Percentiles rank a stretch among this genome's conserved stretches.
These are phyloP conservation scores for Blastomyces silverae DNA, from an alignment of 2,329 filamentous ascomycete species.

Conservation along the genomic window DNA sequence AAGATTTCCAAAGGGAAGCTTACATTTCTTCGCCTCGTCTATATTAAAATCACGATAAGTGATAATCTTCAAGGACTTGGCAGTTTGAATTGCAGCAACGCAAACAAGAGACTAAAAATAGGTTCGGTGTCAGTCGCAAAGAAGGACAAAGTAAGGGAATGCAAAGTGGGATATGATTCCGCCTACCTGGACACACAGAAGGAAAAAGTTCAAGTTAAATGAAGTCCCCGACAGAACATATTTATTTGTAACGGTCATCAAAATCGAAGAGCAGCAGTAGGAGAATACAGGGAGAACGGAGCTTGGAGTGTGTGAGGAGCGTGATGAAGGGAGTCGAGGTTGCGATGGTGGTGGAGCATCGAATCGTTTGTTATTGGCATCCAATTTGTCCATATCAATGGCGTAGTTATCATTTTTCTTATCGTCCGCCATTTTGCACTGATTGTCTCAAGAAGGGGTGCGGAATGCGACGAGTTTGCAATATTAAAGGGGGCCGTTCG, in stretches of 20 bases:
- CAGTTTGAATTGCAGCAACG: slow-evolving; percentile 71
- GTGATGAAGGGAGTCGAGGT: slow-evolving; percentile 29
- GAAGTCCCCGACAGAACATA: slow-evolving; percentile 85
- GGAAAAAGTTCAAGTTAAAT: slow-evolving; percentile 92
- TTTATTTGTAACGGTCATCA: slow-evolving; percentile 99
- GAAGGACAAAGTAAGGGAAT: neutral
- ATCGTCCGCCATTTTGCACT: slow-evolving; percentile 69
- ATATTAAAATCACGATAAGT: slow-evolving; percentile 75
- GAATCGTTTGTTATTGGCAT: slow-evolving; percentile 46
- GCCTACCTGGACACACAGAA: slow-evolving; percentile 82
- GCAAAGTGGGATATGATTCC: neutral
- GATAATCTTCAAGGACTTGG: slow-evolving; percentile 76
- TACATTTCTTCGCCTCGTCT: slow-evolving; percentile 90
- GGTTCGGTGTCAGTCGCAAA: neutral
- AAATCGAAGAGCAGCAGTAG: slow-evolving; percentile 93
- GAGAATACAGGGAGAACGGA: slow-evolving; percentile 73
- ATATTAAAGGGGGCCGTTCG: slow-evolving; percentile 8
- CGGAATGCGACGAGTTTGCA: neutral
- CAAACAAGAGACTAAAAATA: slow-evolving; percentile 73
- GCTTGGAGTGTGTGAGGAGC: slow-evolving; percentile 60
- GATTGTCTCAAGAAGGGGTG: neutral
- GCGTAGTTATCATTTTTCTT: slow-evolving; percentile 76
- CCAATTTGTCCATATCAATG: slow-evolving; percentile 60
- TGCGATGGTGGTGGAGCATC: slow-evolving; percentile 35
- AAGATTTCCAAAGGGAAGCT: slow-evolving; percentile 28